Base-by-base conservation (phyloP, 495 filamentous ascomycete genomes). In the Talaromyces borbonicus region DNA sequence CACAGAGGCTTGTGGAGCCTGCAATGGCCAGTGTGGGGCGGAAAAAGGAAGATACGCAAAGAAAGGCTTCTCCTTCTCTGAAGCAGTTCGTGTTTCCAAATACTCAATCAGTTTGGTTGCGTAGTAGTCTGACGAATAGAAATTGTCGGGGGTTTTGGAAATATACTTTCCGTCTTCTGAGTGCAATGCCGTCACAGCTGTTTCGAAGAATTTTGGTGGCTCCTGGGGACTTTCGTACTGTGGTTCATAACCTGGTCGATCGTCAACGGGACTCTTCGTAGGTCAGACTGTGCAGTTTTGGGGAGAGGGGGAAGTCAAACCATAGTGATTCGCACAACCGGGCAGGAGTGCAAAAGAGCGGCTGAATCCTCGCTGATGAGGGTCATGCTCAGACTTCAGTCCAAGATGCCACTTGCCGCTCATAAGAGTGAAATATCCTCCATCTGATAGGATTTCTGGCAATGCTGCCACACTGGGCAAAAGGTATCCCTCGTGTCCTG, bases 401-500 rank as follows among this genome's bases (percentile, higher is more conserved):
- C 68, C 68, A n/a, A 76, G 53, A 54, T 78, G 73, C 55, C 55
- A 50, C 55, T 83, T 83, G 77, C 79, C 77, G 81, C 71, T 66
- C 72, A 83, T 78, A 8, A 81, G 36, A 9, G 80, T 83, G 47
- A 71, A 66, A 50, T 84, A 84, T 20, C 80, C 80, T 1, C 63
- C 70, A 51, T 84, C 79, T 7, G 66, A 68, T 3, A 84, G 66
- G 9, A 83, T 38, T 55, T 84, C 78, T 5, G 79, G 78, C 2
- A 84, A 62, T 4, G 79, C 71, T 0, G 71, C 80, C 18, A 83
- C 78, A 5, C 67, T 60, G 36, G 80, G 74, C 44, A 82, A 80
- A 23, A 83, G 66, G 48, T 80, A 83, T 1, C 78, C 78, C 56
- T 82, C 79, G 53, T 83, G 79, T 0, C 79, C 78, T 1, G 79